Evolutionary conservation across 257 asterid genomes (phyloP).

Genomic region (Scutellaria minor): DNA sequence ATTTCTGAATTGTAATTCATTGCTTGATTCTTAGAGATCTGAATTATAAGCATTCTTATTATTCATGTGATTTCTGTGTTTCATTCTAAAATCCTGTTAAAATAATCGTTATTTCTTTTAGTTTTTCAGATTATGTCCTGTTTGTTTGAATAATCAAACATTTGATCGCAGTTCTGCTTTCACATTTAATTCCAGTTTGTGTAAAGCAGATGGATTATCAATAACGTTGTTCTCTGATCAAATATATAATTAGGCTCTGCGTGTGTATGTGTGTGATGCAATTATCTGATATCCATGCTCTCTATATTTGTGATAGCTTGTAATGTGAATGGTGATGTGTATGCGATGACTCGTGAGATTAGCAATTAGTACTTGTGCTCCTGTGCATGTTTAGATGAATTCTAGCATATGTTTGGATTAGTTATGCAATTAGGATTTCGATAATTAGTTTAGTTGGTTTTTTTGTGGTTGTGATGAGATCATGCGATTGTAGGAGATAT

Average conservation of each 20-base stretch:
- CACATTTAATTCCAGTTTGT: background rate
- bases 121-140: background rate
- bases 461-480: constrained; percentile 32
- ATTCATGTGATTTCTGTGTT: background rate
- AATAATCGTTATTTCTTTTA: background rate
- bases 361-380: background rate
- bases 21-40: constrained; percentile 29
- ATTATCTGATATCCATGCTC: background rate
- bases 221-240: background rate
- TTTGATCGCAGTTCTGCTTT: constrained; percentile 17
- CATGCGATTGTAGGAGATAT: constrained; percentile 63
- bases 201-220: background rate
- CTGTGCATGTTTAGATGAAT: background rate
- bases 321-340: constrained; percentile 20
- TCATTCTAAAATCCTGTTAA: background rate
- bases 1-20: constrained; percentile 7
- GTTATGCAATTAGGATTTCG: constrained; percentile 19
- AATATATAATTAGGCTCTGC: background rate
- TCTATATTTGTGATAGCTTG: background rate
- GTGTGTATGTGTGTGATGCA: constrained; percentile 10
- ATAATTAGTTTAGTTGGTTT: constrained; percentile 17
- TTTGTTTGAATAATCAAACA: background rate
- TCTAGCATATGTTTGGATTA: background rate
- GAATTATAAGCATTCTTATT: background rate
- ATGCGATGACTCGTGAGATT: background rate